Conservation (phyloP, 257 asterid genomes). For the Scutellaria baicalensis region DNA sequence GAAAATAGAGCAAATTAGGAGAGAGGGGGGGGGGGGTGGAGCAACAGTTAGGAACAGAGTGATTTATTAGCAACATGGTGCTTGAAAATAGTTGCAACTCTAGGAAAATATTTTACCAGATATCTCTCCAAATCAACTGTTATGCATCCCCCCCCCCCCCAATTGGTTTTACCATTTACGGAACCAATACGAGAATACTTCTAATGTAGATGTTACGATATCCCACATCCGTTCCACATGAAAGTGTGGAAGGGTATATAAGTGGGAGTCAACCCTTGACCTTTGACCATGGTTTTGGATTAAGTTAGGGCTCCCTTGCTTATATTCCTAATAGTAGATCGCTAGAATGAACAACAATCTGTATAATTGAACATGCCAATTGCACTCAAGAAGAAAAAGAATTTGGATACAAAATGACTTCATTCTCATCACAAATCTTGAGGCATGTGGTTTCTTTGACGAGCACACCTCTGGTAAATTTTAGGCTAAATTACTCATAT, state of each 20-base stretch:
- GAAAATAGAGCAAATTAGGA: conserved; percentile 1
- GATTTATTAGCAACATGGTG: background rate
- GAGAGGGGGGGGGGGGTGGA: background rate
- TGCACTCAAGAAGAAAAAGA: background rate
- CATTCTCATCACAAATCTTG: background rate
- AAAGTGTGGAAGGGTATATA: no score
- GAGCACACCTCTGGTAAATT: background rate
- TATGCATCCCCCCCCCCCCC: background rate
- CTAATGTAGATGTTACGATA: background rate
- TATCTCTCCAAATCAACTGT: no score
- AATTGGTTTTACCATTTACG: background rate
- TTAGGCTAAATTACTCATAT: background rate
- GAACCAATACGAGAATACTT: background rate
- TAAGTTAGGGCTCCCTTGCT: no score
- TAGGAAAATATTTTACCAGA: background rate
- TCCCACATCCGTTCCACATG: no score
- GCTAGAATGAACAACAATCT: background rate
- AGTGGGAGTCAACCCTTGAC: no score
- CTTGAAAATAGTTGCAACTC: background rate
- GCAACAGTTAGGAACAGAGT: background rate
- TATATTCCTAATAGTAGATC: no score
- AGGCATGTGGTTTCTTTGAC: background rate
- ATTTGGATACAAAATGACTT: background rate
- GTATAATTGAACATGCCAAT: background rate
- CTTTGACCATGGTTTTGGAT: no score